Base-by-base conservation (phyloP, 352 stramenopile genomes). In the Globisporangium acanthophoron region DNA sequence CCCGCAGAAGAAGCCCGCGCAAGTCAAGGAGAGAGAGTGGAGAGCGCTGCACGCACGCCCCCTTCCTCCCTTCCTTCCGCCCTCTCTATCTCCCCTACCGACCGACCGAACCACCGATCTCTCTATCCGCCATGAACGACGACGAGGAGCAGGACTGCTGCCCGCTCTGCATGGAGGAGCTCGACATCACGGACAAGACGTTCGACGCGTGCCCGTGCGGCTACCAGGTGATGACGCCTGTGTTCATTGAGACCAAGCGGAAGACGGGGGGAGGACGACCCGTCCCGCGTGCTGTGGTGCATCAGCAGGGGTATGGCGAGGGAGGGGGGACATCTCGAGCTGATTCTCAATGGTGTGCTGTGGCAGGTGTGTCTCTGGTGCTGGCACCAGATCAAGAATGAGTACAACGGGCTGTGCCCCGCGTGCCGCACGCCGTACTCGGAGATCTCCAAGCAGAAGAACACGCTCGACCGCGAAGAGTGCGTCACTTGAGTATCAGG, bases 351-450 rank as follows among this genome's bases (percentile, higher is more conserved):
- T 2, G 24, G 24, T 27, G 24, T 27, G 24, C 24, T 27, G 24
- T 27, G 24, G 24, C 37, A 88, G 81, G 93, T 99, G 13, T 99
- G 97, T 86, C 97, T 99, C 69, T 99, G 97, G 96, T 99, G 97
- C 78, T 99, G 97, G 96, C 95, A 99, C 60, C 92, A 98, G 61
- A 99, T 99, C 70, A 98, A 97, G 78, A 97, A 99, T 71, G 96
- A 98, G 62, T 96, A 99, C 83, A 99, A 98, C 47, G 93, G 86
- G 6, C 78, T 98, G 9, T 99, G 97, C 75, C 97, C 97, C 11
- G 97, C 96, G 11, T 99, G 97, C 70, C 89, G 97, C n/a, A 94
- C 91, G 54, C 91, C 96, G 15, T 99, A 99, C 68, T 82, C 94
- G 27, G 94, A 99, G 64, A 69, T 92, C 15, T 84, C 81, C n/a